Percentiles rank a stretch among this genome's conserved stretches.
Evolutionary conservation across 805 yeast species (phyloP).

Genomic region (Priceomyces castillae): DNA sequence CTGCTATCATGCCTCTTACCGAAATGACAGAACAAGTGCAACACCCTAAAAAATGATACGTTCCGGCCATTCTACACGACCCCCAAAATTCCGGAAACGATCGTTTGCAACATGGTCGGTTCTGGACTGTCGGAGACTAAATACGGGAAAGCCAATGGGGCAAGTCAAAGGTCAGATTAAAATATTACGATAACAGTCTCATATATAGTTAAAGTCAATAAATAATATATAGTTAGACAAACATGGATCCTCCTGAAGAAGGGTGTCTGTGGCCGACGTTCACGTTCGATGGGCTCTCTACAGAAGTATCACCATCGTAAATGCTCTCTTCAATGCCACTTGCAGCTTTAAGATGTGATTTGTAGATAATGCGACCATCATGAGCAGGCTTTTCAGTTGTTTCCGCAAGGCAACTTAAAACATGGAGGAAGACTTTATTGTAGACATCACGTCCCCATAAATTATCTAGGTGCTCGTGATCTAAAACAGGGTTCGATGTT

Average conservation of each 20-base stretch:
- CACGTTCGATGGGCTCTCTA: constrained; percentile 1
- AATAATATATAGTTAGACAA: constrained; percentile 8
- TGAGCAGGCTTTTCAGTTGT: not conserved
- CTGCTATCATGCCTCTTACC: not conserved
- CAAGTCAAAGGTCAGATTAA: too few relatives aligned
- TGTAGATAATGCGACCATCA: not conserved
- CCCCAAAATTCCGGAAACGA: not conserved
- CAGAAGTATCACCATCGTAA: constrained; percentile 4
- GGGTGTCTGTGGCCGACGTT: not conserved
- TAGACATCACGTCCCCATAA: constrained; percentile 77
- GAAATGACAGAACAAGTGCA: constrained; percentile 4
- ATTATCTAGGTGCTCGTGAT: constrained; percentile 89
- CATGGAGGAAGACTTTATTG: constrained; percentile 32
- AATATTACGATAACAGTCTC: too few relatives aligned
- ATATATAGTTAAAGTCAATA: too few relatives aligned
- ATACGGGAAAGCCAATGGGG: not conserved
- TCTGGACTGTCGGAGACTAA: not conserved
- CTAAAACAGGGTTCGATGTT: constrained; percentile 53
- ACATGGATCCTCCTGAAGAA: constrained; percentile 4
- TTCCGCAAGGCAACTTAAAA: constrained; percentile 12
- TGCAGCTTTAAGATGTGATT: constrained; percentile 4
- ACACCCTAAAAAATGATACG: constrained; percentile 5
- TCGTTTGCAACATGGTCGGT: not conserved
- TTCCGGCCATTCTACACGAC: not conserved
- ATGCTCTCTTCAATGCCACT: constrained; percentile 3